phyloP scores from a whole-genome alignment of 768 basidiomycete genomes.

The Megacollybia marginata region DNA sequence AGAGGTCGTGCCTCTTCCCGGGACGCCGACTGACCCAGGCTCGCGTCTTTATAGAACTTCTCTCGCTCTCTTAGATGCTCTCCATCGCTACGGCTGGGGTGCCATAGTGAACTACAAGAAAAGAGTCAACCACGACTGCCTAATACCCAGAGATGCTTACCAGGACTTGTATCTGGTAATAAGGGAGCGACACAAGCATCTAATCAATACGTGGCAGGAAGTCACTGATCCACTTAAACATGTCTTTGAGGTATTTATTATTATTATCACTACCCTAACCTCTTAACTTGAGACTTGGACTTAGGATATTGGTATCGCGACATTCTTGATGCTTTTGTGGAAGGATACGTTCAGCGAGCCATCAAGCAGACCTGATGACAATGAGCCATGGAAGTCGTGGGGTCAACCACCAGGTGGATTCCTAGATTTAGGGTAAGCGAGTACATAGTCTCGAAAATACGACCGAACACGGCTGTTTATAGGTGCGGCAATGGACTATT shows the following conservation, averaged over 20 bases:
- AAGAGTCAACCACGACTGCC: conserved; percentile 73
- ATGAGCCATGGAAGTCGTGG: conserved; percentile 62
- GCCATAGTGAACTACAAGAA: conserved; percentile 78
- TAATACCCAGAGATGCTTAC: conserved; percentile 70
- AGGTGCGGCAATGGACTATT: conserved; percentile 93
- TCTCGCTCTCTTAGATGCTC: conserved; percentile 69
- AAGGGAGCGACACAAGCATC: conserved; percentile 75
- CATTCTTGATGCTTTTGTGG: conserved; percentile 90
- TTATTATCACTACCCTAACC: background rate
- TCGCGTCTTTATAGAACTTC: conserved; percentile 77
- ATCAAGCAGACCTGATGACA: conserved; percentile 7
- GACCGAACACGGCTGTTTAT: background rate
- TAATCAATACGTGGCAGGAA: conserved; percentile 72
- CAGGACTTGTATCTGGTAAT: conserved; percentile 88
- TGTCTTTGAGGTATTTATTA: conserved; percentile 69
- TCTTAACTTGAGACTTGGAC: background rate
- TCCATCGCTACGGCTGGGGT: conserved; percentile 90
- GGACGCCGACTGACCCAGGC: conserved; percentile 39
- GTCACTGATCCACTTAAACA: conserved; percentile 85
- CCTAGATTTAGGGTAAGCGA: conserved; percentile 73
- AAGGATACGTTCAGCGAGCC: conserved; percentile 48
- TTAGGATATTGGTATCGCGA: conserved; percentile 92
- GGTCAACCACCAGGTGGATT: conserved; percentile 80
- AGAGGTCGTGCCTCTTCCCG: conserved; percentile 48
- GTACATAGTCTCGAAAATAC: background rate